Evolutionary conservation across 2,329 filamentous ascomycete genomes (phyloP).

Genomic region (Thelonectria olida): DNA sequence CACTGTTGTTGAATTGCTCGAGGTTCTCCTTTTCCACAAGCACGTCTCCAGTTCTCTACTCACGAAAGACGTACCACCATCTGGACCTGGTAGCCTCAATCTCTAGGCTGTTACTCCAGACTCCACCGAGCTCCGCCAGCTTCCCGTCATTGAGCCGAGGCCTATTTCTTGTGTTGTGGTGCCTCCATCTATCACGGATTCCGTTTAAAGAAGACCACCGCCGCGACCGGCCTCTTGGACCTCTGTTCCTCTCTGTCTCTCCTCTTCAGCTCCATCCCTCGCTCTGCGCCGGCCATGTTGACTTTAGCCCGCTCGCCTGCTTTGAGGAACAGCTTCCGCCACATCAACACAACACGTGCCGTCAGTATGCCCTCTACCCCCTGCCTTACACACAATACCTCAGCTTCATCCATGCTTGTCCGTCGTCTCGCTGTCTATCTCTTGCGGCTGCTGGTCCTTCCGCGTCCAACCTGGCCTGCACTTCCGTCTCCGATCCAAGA

Average conservation of each 20-base stretch:
- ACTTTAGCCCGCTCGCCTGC: slow-evolving; percentile 44
- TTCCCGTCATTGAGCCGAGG: slow-evolving; percentile 21
- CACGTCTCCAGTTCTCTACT: not conserved
- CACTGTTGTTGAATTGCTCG: not conserved
- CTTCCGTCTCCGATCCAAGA: not conserved
- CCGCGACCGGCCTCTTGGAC: slow-evolving; percentile 6
- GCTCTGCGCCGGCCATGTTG: slow-evolving; percentile 45
- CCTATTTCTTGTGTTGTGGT: not conserved
- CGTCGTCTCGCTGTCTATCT: no score
- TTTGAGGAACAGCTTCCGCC: slow-evolving; percentile 47
- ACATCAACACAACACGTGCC: slow-evolving; percentile 40
- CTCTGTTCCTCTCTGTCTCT: slow-evolving; percentile 11
- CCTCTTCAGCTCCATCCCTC: slow-evolving; percentile 14
- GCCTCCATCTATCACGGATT: not conserved
- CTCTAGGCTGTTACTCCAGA: slow-evolving; percentile 4
- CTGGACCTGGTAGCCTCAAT: not conserved
- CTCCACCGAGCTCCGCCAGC: slow-evolving; percentile 18
- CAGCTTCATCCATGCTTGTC: slow-evolving; percentile 11
- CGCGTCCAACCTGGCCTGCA: not conserved
- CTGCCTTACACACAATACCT: not conserved
- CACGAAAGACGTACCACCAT: no score
- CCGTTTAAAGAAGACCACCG: slow-evolving; percentile 9
- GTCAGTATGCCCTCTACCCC: slow-evolving; percentile 27
- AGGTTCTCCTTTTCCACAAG: not conserved
- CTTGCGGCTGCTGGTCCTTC: not conserved